These are phyloP conservation scores for Myxozyma sirexii DNA, from an alignment of 805 yeast species.

Conservation along the genomic window DNA sequence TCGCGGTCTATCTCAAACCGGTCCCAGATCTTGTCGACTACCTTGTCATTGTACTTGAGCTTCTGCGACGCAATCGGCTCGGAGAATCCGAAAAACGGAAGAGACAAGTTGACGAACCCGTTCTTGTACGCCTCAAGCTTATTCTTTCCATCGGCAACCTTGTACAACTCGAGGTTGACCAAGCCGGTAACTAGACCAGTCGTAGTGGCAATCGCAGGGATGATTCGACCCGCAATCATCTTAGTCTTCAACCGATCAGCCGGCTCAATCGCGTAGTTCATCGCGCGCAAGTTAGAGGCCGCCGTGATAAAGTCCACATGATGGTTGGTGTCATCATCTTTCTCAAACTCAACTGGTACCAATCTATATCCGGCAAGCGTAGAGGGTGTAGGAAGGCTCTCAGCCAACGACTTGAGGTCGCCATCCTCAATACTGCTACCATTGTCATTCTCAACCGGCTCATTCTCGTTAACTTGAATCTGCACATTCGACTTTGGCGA, in stretches of 20 bases:
- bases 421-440: constrained; percentile 56
- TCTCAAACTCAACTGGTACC: constrained; percentile 91
- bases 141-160: constrained; percentile 75
- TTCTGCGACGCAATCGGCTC: constrained; percentile 90
- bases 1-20: constrained; percentile 73
- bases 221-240: constrained; percentile 96
- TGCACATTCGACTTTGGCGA: constrained; percentile 72
- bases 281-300: constrained; percentile 94
- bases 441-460: constrained; percentile 61
- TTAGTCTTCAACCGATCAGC: constrained; percentile 91
- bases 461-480: constrained; percentile 90
- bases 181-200: constrained; percentile 97
- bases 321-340: constrained; percentile 95
- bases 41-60: constrained; percentile 75
- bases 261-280: constrained; percentile 54
- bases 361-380: constrained; percentile 86
- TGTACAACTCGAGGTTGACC: constrained; percentile 87
- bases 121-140: constrained; percentile 82
- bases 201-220: constrained; percentile 98
- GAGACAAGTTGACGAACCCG: constrained; percentile 87
- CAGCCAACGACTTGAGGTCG: constrained; percentile 68
- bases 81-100: constrained; percentile 95
- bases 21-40: constrained; percentile 92
- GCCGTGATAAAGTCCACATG: constrained; percentile 96
- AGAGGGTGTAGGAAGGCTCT: constrained; percentile 84